Percentiles rank a stretch among this genome's conserved stretches.
These are phyloP conservation scores for Plasmodium berghei DNA, from an alignment of 169 alveolate species.

Conservation along the genomic window DNA sequence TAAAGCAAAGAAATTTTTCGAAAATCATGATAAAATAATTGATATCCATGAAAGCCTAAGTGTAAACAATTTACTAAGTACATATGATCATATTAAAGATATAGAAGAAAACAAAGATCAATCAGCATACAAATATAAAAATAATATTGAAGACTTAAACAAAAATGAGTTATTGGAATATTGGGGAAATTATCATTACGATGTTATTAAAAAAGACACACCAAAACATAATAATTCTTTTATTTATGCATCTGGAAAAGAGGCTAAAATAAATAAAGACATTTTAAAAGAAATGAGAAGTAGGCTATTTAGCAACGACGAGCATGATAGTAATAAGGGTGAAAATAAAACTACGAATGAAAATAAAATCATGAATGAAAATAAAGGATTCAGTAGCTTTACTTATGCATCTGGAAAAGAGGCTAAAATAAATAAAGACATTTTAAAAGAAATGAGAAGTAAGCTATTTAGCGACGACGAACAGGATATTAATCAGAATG, in stretches of 20 bases:
- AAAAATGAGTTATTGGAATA: not conserved
- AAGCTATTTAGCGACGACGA: not conserved
- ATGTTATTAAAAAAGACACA: not conserved
- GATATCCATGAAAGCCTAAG: not conserved
- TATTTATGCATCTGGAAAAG: constrained; percentile 23
- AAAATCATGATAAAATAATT: not conserved
- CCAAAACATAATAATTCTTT: constrained; percentile 2
- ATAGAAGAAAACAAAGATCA: not conserved
- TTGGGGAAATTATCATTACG: not conserved
- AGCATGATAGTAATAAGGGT: not conserved
- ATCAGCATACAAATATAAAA: not conserved
- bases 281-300: constrained; percentile 15
- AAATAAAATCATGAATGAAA: not conserved
- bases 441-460: constrained; percentile 11
- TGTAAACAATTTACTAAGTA: no score
- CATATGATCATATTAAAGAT: not conserved
- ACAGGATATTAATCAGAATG: not conserved
- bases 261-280: constrained; percentile 19
- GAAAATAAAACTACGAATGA: no score
- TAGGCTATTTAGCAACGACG: constrained; percentile 23
- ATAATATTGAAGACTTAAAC: not conserved
- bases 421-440: constrained; percentile 9
- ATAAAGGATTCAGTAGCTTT: not conserved
- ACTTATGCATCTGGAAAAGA: constrained; percentile 28
- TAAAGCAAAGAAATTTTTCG: not conserved